Conservation (phyloP, 2,329 filamentous ascomycete genomes). For the Didymella glomerata region DNA sequence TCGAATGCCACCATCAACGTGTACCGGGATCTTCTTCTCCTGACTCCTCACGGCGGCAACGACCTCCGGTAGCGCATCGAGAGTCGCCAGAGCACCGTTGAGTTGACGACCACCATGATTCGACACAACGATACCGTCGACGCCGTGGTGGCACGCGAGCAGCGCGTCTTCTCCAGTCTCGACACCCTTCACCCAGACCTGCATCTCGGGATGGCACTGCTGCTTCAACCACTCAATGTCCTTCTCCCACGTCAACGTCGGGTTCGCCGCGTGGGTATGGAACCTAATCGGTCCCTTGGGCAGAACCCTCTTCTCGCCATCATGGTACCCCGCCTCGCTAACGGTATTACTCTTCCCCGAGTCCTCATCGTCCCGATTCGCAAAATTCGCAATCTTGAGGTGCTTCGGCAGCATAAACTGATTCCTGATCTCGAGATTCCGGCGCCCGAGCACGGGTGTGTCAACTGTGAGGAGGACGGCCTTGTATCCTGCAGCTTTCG, state of each 20-base stretch:
- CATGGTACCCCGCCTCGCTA: conserved; percentile 11
- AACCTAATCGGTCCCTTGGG: conserved; percentile 28
- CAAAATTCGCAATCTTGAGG: conserved; percentile 35
- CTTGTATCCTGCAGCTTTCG: conserved; percentile 38
- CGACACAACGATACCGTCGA: conserved; percentile 58
- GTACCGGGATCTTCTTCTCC: conserved; percentile 68
- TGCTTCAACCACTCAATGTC: conserved; percentile 34
- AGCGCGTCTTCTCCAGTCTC: conserved; percentile 54
- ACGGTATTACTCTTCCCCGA: conserved; percentile 3
- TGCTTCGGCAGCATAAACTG: conserved; percentile 38
- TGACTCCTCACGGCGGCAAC: conserved; percentile 57
- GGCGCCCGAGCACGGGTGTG: conserved; percentile 34
- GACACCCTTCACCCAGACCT: conserved; percentile 56
- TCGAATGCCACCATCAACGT: conserved; percentile 86
- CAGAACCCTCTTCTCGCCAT: conserved; percentile 17
- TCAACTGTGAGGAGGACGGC: conserved; percentile 40
- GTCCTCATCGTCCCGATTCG: conserved; percentile 15
- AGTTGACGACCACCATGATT: conserved; percentile 64
- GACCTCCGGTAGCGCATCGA: conserved; percentile 63
- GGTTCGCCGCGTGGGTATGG: conserved; percentile 35
- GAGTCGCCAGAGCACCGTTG: conserved; percentile 55
- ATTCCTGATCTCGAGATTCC: conserved; percentile 39
- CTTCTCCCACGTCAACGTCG: conserved; percentile 36
- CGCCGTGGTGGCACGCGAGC: conserved; percentile 53
- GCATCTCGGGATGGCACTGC: conserved; percentile 34